Conservation (phyloP, 176 grass and related monocot species). For the Oryza meyeriana region DNA sequence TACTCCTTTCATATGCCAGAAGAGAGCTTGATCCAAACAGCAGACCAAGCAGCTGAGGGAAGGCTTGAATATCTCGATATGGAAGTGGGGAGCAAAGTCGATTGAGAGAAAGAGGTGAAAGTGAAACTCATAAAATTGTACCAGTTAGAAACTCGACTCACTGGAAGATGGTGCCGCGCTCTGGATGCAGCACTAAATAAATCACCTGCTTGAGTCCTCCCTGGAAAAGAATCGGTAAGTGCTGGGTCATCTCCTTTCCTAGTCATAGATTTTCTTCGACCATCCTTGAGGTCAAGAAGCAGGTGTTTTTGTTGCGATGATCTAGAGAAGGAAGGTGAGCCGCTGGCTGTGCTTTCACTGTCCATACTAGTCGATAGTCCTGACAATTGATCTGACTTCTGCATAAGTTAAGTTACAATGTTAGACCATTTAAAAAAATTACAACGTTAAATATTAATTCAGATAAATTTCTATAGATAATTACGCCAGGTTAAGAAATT, state of each 20-base stretch:
- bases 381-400: slow-evolving; percentile 80
- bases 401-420: slow-evolving; percentile 21
- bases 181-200: slow-evolving; percentile 80
- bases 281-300: slow-evolving; percentile 79
- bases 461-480: slow-evolving; percentile 6
- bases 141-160: slow-evolving; percentile 44
- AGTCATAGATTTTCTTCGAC: slow-evolving; percentile 83
- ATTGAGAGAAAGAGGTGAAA: neutral
- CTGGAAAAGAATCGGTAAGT: slow-evolving; percentile 53
- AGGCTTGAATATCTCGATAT: neutral
- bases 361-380: slow-evolving; percentile 58
- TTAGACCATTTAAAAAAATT: neutral
- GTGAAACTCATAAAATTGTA: neutral
- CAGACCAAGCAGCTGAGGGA: neutral
- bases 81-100: slow-evolving; percentile 14
- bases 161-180: slow-evolving; percentile 51
- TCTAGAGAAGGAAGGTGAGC: slow-evolving; percentile 69
- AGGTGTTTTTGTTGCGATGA: slow-evolving; percentile 72
- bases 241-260: slow-evolving; percentile 63
- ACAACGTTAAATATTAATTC: slow-evolving; percentile 8
- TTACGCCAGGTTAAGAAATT: neutral
- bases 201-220: slow-evolving; percentile 91
- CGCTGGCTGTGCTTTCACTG: slow-evolving; percentile 65
- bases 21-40: neutral
- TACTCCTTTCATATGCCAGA: neutral